phyloP scores from a whole-genome alignment of 1,284 basidiomycete genomes.

The Trametes hirsuta region DNA sequence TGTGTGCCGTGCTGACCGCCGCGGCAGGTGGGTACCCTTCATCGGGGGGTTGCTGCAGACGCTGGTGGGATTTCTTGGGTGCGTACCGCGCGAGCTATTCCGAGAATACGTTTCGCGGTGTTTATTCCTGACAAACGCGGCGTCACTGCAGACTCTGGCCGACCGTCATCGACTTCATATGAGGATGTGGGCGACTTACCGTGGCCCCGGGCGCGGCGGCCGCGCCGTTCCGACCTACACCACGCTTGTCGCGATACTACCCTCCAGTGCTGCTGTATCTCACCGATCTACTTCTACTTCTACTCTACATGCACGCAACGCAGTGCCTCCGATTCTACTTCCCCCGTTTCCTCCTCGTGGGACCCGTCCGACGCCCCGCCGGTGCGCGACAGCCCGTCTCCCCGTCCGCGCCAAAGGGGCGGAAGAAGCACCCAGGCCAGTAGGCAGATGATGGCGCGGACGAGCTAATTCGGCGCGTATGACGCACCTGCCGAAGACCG shows the following conservation, averaged over 20 bases:
- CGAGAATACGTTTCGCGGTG: neutral
- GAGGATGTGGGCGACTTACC: neutral
- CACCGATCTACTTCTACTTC: neutral
- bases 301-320: neutral
- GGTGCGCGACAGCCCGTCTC: neutral
- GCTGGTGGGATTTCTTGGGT: conserved; percentile 70
- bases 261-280: neutral
- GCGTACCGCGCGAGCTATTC: conserved; percentile 15
- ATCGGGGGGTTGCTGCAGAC: conserved; percentile 74
- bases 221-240: neutral
- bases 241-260: conserved; percentile 11
- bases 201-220: too few relatives aligned
- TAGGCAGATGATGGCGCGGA: conserved; percentile 11
- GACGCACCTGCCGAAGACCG: conserved; percentile 11
- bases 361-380: conserved; percentile 1
- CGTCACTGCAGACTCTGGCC: conserved; percentile 44
- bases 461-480: neutral
- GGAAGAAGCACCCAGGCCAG: neutral
- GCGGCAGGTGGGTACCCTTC: conserved; percentile 78
- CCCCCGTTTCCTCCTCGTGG: neutral
- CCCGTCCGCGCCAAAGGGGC: neutral
- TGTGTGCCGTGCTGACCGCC: neutral
- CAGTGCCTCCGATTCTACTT: neutral
- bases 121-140: neutral
- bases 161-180: conserved; percentile 50